Base-by-base conservation (phyloP, 805 yeast genomes). In the Henningerozyma blattae region DNA sequence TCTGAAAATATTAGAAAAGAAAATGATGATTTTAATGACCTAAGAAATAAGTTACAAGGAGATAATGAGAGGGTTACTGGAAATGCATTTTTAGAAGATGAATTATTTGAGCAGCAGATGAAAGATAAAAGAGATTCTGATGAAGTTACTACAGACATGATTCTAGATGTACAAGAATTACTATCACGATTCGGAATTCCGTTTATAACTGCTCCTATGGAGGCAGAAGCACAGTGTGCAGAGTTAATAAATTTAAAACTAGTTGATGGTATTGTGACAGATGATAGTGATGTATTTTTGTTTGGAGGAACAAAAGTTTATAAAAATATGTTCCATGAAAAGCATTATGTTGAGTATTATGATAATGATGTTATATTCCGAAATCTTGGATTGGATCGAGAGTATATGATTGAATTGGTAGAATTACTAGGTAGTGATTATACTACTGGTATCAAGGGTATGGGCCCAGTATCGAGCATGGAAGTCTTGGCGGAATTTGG, bases 181-280 rank as follows among this genome's bases (percentile, higher is more conserved):
- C 62, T 91, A 7, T 70, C 80, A 19, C 59, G 89, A 34, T 91
- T 91, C 64, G 98, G 98, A 1, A 81, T 91, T 4, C 99, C 99
- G 0, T 91, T 74, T 44, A 70, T 91, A 8, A 83, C 94, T 0
- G 96, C 98, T 0, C 99, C 98, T 1, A 85, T 85, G 87, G 99
- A 91, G 58, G 98, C 98, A 1, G 99, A 91, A 59, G 97, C 98
- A 0, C 98, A 91, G 50, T 91, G 99, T 59, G 95, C 95, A 0
- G 83, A 79, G 43, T 58, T 91, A 5, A 56, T 74, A 27, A 50
- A 56, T n/a, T 54, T 86, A 16, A 72, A 70, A 0, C 61, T 91
- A 15, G 95, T 89, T 4, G 97, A 91, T 56, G 99, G 98, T 0
- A 79, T 91, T 5, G 77, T 91, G 17, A 91, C 98, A 0, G 99